Evolutionary conservation across 2,329 filamentous ascomycete genomes (phyloP), one percentile per base, ranked within the genome.

Genomic region (Coniochaeta prunicola): DNA sequence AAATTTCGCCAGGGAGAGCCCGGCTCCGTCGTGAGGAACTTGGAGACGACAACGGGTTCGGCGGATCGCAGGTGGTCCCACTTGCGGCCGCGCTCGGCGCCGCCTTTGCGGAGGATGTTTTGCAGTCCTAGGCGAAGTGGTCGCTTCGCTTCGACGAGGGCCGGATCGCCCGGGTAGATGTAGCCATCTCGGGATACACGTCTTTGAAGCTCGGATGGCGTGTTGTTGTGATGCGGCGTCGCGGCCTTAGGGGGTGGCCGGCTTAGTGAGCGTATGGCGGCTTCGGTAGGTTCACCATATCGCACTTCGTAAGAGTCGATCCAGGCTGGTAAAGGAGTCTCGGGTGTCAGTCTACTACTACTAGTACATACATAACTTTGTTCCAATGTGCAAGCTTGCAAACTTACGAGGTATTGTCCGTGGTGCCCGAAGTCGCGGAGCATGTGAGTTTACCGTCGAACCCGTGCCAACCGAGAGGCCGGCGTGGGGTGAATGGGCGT

Each of bases 41-140:
- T 74, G 26, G 81, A 74, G 54, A 85, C 79, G 62, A 86, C 84
- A 62, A 85, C 81, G 4, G 83, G 82, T 60, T 85, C 82, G 34
- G 79, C 76, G 2, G 80, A 80, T 57, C 83, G 80, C 57, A 85
- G 68, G 65, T 86, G 81, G 64, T 86, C 83, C 82, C 82, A 85
- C 71, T 79, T 79, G 60, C 81, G 76, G 3, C 81, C 81, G 53
- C 68, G 78, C 69, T 70, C 77, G 58, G 75, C 68, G 31, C 72
- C 77, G 50, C 80, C 76, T 63, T 80, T 77, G 62, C 69, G 73
- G 57, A 83, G 74, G 24, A 83, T 70, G 57, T 75, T 73, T 57
- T 78, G 77, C 21, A 83, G 69, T 60, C 69, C 75, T 24, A 68
- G 67, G 40, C 68, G 69, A n/a, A n/a, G n/a, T 6, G 68, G 59